Evolutionary conservation across 2,329 filamentous ascomycete genomes (phyloP), one percentile per base, ranked within the genome.

Genomic region (Lecanicillium sp.): DNA sequence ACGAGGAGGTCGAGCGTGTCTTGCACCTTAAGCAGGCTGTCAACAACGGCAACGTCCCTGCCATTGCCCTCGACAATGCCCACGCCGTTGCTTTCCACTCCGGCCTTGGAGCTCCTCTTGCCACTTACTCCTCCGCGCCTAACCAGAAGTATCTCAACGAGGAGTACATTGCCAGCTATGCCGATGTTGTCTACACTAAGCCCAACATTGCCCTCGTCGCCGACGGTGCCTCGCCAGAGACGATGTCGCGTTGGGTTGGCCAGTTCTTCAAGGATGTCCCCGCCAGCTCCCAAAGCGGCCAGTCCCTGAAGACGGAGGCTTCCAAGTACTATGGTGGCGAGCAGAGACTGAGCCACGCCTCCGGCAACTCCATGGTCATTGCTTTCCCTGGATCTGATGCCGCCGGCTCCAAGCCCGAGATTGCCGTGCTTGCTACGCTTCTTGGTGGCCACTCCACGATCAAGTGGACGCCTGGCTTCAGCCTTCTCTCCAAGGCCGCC

Each of bases 381-480:
- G 92, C 80, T 46, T 97, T 98, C 83, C 85, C 88, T 42, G 89
- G 90, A 44, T 88, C 87, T 46, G 84, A 87, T 65, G 80, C 82
- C 52, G 72, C 73, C 47, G 79, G 79, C 54, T 87, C 86, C 73
- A 94, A 95, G 73, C 86, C 92, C 40, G 89, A 96, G 67, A 77
- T 87, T 47, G 77, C 84, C 46, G 88, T 98, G 46, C 81, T 98
- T 41, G 79, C 85, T 42, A 80, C 88, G 47, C 81, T 98, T 15
- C 84, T 98, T 37, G 92, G 92, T 57, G 92, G 90, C 45, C 70
- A 94, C 65, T 84, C 88, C 39, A 84, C 71, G 64, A 88, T 97
- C 72, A 98, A 97, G 74, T 98, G 90, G 90, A 82, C 87, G 37
- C 69, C 87, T 46, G 92, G 92, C 53, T 97, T 95, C 75, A 90